These are phyloP conservation scores for Cordyceps tenuipes DNA, from an alignment of 2,329 filamentous ascomycete genomes.

Conservation along the genomic window DNA sequence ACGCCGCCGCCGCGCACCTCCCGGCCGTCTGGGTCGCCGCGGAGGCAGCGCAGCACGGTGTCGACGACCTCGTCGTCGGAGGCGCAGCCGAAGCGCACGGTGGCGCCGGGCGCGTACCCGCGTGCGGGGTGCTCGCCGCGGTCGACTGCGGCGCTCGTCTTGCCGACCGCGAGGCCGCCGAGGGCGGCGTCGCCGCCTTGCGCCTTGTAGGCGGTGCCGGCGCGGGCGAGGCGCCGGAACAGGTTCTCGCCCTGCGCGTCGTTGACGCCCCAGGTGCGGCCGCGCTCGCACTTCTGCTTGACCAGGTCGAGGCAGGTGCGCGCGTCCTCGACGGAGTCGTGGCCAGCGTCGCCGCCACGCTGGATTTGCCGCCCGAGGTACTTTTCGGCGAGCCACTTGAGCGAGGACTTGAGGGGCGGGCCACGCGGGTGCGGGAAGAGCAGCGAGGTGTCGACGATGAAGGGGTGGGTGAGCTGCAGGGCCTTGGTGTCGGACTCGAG, in stretches of 20 bases:
- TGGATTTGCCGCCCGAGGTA: slow-evolving; percentile 85
- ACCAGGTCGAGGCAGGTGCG: slow-evolving; percentile 85
- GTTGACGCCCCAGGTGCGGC: slow-evolving; percentile 73
- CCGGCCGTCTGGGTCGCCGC: slow-evolving; percentile 48
- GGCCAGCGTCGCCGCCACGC: slow-evolving; percentile 63
- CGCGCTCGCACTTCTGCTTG: slow-evolving; percentile 92
- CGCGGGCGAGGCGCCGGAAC: slow-evolving; percentile 69
- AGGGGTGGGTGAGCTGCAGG: slow-evolving; percentile 79
- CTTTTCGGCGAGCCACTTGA: slow-evolving; percentile 84
- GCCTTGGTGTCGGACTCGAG: slow-evolving; percentile 78
- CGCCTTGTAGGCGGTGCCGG: slow-evolving; percentile 53
- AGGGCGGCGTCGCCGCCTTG: slow-evolving; percentile 50
- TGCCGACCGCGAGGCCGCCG: slow-evolving; percentile 44
- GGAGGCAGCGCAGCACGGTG: slow-evolving; percentile 48
- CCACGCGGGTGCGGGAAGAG: slow-evolving; percentile 87
- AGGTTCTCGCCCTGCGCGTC: slow-evolving; percentile 78
- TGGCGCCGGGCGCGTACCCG: no score
- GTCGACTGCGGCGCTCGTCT: slow-evolving; percentile 68
- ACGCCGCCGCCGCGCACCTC: slow-evolving; percentile 52
- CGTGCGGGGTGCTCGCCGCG: no score
- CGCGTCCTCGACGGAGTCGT: slow-evolving; percentile 90
- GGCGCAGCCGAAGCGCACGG: no score
- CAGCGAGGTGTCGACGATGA: slow-evolving; percentile 85
- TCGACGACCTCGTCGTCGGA: no score
- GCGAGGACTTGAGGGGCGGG: slow-evolving; percentile 77